These are phyloP conservation scores for Cryphonectria radicalis DNA, from an alignment of 2,329 filamentous ascomycete species.

Conservation along the genomic window DNA sequence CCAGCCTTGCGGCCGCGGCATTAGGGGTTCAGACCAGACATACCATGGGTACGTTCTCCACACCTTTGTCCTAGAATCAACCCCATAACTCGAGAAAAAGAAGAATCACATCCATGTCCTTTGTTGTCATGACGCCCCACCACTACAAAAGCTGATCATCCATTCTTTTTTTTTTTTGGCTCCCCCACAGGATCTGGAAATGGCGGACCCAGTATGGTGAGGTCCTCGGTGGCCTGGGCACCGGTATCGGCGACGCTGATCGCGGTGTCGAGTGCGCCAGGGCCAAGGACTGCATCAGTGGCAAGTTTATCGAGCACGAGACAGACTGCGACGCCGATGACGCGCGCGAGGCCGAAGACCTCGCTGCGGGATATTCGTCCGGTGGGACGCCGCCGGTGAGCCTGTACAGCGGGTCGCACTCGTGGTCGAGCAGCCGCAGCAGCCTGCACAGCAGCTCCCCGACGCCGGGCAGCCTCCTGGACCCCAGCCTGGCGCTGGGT, in stretches of 20 bases:
- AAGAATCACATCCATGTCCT: background rate
- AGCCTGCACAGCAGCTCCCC: conserved; percentile 30
- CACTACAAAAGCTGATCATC: conserved; percentile 18
- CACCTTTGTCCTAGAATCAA: conserved; percentile 5
- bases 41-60: conserved; percentile 57
- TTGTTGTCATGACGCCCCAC: background rate
- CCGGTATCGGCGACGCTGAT: conserved; percentile 85
- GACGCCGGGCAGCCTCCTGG: conserved; percentile 37
- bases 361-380: conserved; percentile 25
- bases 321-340: conserved; percentile 85
- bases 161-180: background rate
- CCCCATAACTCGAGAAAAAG: too few relatives aligned
- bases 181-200: conserved; percentile 69
- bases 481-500: conserved; percentile 29
- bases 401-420: conserved; percentile 29
- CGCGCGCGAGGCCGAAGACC: conserved; percentile 52
- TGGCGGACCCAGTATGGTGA: conserved; percentile 88
- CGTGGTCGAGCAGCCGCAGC: conserved; percentile 28
- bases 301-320: conserved; percentile 78
- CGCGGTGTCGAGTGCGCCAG: conserved; percentile 88
- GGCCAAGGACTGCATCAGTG: conserved; percentile 75
- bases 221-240: conserved; percentile 78
- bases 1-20: conserved; percentile 76
- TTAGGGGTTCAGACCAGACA: conserved; percentile 63
- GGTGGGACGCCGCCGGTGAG: conserved; percentile 18